phyloP scores from a whole-genome alignment of 176 grass and related monocot genomes.

The Cenchrus purpureus region DNA sequence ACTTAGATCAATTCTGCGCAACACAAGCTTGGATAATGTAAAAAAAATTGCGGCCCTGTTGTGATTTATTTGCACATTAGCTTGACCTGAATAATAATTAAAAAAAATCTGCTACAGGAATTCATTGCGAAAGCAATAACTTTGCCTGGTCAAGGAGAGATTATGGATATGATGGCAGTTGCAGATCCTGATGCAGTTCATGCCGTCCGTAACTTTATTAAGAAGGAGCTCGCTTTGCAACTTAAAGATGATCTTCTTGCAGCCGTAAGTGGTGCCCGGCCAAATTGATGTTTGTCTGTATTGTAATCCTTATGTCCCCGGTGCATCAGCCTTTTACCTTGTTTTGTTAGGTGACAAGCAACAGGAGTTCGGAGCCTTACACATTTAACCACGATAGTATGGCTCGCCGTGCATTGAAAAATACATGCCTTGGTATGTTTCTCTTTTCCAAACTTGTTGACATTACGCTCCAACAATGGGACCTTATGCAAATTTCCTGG shows the following conservation, averaged over 20 bases:
- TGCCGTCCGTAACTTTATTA: slow-evolving; percentile 89
- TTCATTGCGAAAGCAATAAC: slow-evolving; percentile 97
- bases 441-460: not conserved
- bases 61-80: not conserved
- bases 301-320: not conserved
- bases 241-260: slow-evolving; percentile 85
- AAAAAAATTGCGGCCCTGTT: slow-evolving; percentile 8
- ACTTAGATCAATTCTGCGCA: slow-evolving; percentile 72
- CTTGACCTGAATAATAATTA: slow-evolving; percentile 31
- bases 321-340: not conserved
- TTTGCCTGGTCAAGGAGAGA: slow-evolving; percentile 96
- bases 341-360: slow-evolving; percentile 64
- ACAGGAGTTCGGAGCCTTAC: slow-evolving; percentile 76
- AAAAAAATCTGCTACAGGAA: slow-evolving; percentile 59
- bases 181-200: slow-evolving; percentile 98
- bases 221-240: slow-evolving; percentile 76
- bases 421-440: slow-evolving; percentile 80
- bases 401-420: slow-evolving; percentile 86
- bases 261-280: slow-evolving; percentile 58
- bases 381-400: slow-evolving; percentile 81
- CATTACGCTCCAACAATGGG: slow-evolving; percentile 12
- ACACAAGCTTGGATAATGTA: slow-evolving; percentile 89
- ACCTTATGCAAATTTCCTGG: slow-evolving; percentile 46
- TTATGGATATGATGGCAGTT: slow-evolving; percentile 98
- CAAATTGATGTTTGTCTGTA: not conserved